phyloP scores from a whole-genome alignment of 1,284 basidiomycete genomes.

The Xerocomus nothofagi region DNA sequence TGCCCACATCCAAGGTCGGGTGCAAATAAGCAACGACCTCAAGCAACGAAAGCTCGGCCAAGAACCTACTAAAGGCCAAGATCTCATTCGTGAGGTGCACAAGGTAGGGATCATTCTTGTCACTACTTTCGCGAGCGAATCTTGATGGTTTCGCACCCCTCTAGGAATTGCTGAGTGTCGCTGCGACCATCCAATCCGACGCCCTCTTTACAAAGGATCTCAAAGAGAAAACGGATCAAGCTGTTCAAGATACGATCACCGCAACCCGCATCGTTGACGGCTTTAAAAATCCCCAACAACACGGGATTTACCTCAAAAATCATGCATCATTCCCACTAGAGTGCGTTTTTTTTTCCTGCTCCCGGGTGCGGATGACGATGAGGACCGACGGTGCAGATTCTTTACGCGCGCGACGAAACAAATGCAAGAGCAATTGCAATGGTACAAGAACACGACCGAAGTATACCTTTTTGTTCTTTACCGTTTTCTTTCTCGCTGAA shows the following conservation, averaged over 20 bases:
- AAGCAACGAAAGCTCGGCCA: slow-evolving; percentile 74
- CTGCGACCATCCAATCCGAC: slow-evolving; percentile 67
- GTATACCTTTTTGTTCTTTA: slow-evolving; percentile 35
- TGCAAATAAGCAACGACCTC: slow-evolving; percentile 76
- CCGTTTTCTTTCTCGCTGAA: slow-evolving; percentile 1
- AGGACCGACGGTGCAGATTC: slow-evolving; percentile 47
- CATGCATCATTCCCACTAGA: slow-evolving; percentile 81
- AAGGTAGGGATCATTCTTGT: slow-evolving; percentile 45
- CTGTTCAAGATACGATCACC: slow-evolving; percentile 73
- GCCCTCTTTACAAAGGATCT: slow-evolving; percentile 64
- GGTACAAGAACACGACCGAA: slow-evolving; percentile 80
- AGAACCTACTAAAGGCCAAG: slow-evolving; percentile 70
- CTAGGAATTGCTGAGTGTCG: slow-evolving; percentile 61
- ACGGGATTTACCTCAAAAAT: slow-evolving; percentile 66
- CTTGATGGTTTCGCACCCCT: background rate
- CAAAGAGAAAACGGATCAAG: slow-evolving; percentile 70
- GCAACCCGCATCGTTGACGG: slow-evolving; percentile 74
- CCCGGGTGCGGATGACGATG: background rate
- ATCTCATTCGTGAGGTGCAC: slow-evolving; percentile 62
- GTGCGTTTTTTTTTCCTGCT: slow-evolving; percentile 41
- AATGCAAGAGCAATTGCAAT: slow-evolving; percentile 67
- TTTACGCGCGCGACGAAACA: slow-evolving; percentile 71
- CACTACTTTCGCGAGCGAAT: background rate
- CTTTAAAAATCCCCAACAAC: slow-evolving; percentile 68
- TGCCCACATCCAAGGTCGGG: slow-evolving; percentile 69